Conservation (phyloP, 352 stramenopile species). For the Aphanomyces cochlioides region DNA sequence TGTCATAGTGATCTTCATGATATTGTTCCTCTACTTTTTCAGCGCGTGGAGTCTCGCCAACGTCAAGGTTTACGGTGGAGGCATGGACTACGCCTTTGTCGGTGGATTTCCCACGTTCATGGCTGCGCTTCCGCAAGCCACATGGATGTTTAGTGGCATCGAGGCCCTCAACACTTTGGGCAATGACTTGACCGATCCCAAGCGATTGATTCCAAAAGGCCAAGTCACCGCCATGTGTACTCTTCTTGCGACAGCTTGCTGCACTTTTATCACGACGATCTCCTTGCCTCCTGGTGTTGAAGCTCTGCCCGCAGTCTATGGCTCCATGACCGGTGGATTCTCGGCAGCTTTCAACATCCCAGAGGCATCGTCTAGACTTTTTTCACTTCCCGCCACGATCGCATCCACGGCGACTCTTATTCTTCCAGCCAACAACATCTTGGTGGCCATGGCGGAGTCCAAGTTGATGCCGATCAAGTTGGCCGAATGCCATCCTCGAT, state of each 20-base stretch:
- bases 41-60: conserved; percentile 2
- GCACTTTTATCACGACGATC: conserved; percentile 39
- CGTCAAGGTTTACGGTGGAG: conserved; percentile 1
- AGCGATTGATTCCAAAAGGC: conserved; percentile 27
- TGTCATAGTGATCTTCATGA: conserved; percentile 27
- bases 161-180: conserved; percentile 14
- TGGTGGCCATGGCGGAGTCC: conserved; percentile 43
- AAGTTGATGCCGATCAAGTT: conserved; percentile 36
- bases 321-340: conserved; percentile 28
- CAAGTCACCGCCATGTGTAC: conserved; percentile 29
- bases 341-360: conserved; percentile 33
- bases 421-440: conserved; percentile 51
- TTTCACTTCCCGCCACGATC: conserved; percentile 44
- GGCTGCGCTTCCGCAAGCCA: not conserved
- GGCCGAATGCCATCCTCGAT: not conserved
- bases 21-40: conserved; percentile 32
- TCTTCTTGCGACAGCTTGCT: conserved; percentile 40
- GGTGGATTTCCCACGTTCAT: conserved; percentile 26
- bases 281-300: not conserved
- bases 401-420: conserved; percentile 47
- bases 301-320: not conserved
- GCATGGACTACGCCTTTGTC: not conserved
- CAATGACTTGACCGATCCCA: conserved; percentile 30
- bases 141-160: not conserved
- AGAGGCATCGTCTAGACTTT: conserved; percentile 30